Base-by-base conservation (phyloP, 352 stramenopile genomes). In the Phytophthora ohioensis region DNA sequence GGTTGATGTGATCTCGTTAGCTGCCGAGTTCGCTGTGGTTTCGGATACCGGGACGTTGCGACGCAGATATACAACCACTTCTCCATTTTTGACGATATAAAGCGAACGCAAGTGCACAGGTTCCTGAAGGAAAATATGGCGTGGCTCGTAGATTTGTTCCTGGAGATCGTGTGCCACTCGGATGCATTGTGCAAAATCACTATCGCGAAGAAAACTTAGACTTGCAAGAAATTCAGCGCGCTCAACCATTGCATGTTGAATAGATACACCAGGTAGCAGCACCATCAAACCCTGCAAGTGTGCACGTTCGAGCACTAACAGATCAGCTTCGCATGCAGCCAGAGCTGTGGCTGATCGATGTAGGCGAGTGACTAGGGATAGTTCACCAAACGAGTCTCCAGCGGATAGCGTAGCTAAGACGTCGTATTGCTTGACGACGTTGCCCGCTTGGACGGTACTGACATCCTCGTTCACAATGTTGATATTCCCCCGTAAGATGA, bases 401-500 rank as follows among this genome's bases (percentile, higher is more conserved):
- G 83, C 82, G 0, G 76, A 80, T 5, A 95, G 74, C 15, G 85
- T 93, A 5, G 80, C 87, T 12, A 95, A 75, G 5, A 95, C 69
- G 13, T 92, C 84, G 57, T 86, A 76, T 38, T 82, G 71, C 46
- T 82, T 84, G 12, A 85, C 60, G 7, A 69, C 65, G 13, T 60
- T 17, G 8, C 68, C 73, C 5, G 63, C 62, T 49, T 77, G 71
- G 5, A 66, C 35, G 5, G 69, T 69, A 11, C 65, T 79, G 2
- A 87, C 63, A 52, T 94, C 84, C 67, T 95, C 87, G 27, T 92
- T 91, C 46, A 95, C 87, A 30, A 95, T 92, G 52, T 85, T 80
- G 52, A 95, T 89, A 7, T 77, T 84, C n/a, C 85, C 87, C 15
- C 85, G 77, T 13, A 95, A 71, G 41, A 95, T 92, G 32, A 95